These are phyloP conservation scores for Chytriomyces sp. DNA, from an alignment of 192 early-diverging fungal genomes.

Conservation along the genomic window DNA sequence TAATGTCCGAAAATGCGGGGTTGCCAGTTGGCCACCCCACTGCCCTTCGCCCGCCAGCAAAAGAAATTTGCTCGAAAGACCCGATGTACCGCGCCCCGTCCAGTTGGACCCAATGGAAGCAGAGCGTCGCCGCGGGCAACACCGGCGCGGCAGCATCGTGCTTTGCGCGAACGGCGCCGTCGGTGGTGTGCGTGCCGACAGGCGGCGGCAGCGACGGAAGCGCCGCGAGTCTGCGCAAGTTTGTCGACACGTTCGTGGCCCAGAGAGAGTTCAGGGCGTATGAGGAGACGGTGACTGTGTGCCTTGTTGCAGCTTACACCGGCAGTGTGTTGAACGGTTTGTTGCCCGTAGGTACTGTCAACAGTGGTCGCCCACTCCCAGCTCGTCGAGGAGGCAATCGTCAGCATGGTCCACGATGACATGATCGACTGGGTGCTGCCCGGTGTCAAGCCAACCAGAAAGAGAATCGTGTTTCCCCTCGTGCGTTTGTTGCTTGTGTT, in stretches of 20 bases:
- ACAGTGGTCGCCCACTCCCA: not conserved
- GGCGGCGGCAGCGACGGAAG: conserved; percentile 28
- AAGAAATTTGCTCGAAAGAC: too few species aligned
- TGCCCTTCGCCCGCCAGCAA: too few species aligned
- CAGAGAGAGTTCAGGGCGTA: conserved; percentile 3
- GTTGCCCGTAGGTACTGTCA: conserved; percentile 13
- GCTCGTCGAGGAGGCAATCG: conserved; percentile 48
- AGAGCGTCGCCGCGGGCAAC: not conserved
- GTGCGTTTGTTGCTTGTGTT: not conserved
- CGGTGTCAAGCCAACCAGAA: conserved; percentile 49
- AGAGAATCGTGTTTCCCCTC: conserved; percentile 37
- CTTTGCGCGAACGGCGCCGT: conserved; percentile 5
- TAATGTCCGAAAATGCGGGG: too few species aligned
- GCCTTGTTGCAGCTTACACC: not conserved
- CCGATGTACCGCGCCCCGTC: too few species aligned
- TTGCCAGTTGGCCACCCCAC: too few species aligned
- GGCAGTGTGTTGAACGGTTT: not conserved
- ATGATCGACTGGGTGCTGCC: conserved; percentile 53
- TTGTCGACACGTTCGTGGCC: conserved; percentile 15
- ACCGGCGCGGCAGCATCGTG: conserved; percentile 4
- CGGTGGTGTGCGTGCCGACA: conserved; percentile 29
- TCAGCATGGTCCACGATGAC: conserved; percentile 45
- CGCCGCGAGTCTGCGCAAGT: conserved; percentile 3
- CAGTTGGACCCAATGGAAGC: not conserved
- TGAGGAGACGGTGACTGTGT: conserved; percentile 21